phyloP scores from a whole-genome alignment of 305 asterid genomes.

The Rubia occidens region DNA sequence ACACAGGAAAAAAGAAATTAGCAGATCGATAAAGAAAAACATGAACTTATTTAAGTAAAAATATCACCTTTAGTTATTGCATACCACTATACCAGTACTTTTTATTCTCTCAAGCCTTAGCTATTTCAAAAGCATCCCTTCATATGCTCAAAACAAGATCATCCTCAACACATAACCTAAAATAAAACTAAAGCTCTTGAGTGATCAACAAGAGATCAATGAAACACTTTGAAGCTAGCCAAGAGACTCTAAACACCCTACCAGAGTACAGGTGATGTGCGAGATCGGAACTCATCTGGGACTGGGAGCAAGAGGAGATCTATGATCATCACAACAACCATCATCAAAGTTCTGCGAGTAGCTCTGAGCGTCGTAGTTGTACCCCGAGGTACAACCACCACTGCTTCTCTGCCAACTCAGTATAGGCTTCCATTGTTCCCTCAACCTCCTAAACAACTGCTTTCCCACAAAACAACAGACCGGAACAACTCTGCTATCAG shows the following conservation, averaged over 20 bases:
- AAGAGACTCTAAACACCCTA: neutral
- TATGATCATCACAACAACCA: conserved; percentile 31
- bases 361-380: conserved; percentile 41
- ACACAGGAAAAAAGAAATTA: no score
- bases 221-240: neutral
- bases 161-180: neutral
- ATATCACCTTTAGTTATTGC: neutral
- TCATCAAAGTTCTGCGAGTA: conserved; percentile 49
- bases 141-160: conserved; percentile 1
- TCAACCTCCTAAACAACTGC: conserved; percentile 27
- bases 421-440: conserved; percentile 30
- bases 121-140: conserved; percentile 6
- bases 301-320: conserved; percentile 39
- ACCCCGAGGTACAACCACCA: conserved; percentile 7
- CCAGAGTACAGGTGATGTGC: neutral
- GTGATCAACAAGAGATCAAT: neutral
- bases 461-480: conserved; percentile 16
- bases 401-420: conserved; percentile 25
- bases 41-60: no score
- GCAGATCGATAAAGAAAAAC: no score
- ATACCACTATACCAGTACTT: neutral
- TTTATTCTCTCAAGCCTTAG: neutral
- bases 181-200: neutral
- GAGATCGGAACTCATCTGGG: conserved; percentile 20
- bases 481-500: conserved; percentile 13